Evolutionary conservation across 257 asterid genomes (phyloP), one percentile per base, ranked within the genome.

Genomic region (Rauvolfia tetraphylla): DNA sequence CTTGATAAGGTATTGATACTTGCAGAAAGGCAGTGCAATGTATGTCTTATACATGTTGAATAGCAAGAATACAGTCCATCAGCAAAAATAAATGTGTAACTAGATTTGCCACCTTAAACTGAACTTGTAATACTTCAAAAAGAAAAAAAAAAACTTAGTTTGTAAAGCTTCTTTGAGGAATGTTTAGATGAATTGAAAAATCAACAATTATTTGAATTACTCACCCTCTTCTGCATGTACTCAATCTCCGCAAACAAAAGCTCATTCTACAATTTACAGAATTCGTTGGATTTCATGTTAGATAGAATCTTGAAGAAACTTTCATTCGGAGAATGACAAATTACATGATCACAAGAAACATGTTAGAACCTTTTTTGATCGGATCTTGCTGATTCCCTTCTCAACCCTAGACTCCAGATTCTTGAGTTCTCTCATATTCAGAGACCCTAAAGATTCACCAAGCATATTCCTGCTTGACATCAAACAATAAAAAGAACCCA

Each of bases 221-320:
- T 86, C 87, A 95, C 98, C 96, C 97, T 92, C 79, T 92, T 92
- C 68, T 90, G 96, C 98, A 95, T 88, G 88, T 83, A 88, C 54
- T 95, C 97, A 72, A 95, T 92, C 83, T 95, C 98, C 18, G 98
- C 95, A 79, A 85, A 88, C 69, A 95, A 84, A 88, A 95, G 78
- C 85, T 95, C 98, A 83, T 92, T 95, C 98, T 95, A 90, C 75
- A 62, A 75, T 74, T 78, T 20, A 38, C 41, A 48, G 59, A 65
- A 12, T 61, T 23, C 13, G 31, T n/a, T 0, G 7, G 0, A n/a
- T 23, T 56, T 25, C 29, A 23, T 56, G 68, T 61, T 61, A 61
- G 17, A 12, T 54, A 56, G 0, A 58, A 56, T 56, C 12, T 31
- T 62, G n/a, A 31, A 31, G n/a, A 62, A 62, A 0, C 15, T 15